A percentile compares a stretch with the other conserved stretches of the same genome.
phyloP scores from a whole-genome alignment of 257 asterid genomes.

The Coffea canephora region DNA sequence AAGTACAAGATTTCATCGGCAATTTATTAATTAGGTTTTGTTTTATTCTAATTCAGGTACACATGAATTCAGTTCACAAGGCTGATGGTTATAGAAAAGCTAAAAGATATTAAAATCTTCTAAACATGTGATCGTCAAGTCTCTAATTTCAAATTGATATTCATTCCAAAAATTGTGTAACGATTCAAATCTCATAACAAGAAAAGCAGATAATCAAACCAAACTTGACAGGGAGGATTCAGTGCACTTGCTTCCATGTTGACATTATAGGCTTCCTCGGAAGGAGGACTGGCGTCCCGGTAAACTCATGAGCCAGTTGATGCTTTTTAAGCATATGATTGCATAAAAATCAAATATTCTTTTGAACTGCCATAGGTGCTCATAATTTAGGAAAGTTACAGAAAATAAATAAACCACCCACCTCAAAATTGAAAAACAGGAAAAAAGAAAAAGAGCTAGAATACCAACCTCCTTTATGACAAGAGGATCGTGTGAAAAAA shows the following conservation, averaged over 20 bases:
- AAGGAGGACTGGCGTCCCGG: too few species aligned
- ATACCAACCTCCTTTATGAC: constrained; percentile 72
- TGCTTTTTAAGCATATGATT: background rate
- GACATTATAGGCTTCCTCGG: background rate
- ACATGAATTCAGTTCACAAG: background rate
- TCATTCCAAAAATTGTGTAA: background rate
- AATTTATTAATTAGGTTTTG: background rate
- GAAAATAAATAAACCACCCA: too few species aligned
- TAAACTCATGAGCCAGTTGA: too few species aligned
- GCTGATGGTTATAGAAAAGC: too few species aligned
- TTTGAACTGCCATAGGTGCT: background rate
- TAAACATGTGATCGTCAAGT: background rate
- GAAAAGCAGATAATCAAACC: background rate
- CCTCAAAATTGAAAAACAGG: background rate
- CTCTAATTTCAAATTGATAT: background rate
- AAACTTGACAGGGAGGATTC: background rate
- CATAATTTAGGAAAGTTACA: background rate
- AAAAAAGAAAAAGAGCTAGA: background rate
- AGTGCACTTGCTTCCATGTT: background rate
- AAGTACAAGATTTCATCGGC: background rate
- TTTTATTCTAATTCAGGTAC: background rate
- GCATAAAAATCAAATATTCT: background rate
- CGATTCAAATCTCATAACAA: background rate
- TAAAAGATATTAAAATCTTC: background rate
- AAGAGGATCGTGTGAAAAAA: constrained; percentile 75